These are phyloP conservation scores for Pestalotiopsis sp. DNA, from an alignment of 2,329 filamentous ascomycete species.

Conservation along the genomic window DNA sequence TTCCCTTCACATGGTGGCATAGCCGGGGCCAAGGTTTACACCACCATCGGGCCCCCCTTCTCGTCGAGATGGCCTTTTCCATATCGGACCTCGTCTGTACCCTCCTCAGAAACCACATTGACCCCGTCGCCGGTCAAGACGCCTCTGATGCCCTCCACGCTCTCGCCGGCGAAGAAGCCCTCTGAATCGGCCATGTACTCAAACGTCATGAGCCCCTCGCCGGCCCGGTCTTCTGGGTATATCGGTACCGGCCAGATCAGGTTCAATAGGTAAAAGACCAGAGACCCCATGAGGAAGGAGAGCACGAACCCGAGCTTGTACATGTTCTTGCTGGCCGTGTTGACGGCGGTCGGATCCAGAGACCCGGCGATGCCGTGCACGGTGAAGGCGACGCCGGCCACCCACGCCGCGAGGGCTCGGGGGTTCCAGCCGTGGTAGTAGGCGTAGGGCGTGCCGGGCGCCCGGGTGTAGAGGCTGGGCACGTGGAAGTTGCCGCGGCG, in stretches of 20 bases:
- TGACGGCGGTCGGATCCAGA: conserved; percentile 33
- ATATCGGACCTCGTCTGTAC: background rate
- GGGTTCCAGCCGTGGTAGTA: conserved; percentile 35
- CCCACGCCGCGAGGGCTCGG: conserved; percentile 32
- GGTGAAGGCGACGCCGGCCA: conserved; percentile 31
- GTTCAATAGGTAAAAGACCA: conserved; percentile 30
- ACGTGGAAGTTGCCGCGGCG: conserved; percentile 41
- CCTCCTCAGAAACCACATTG: background rate
- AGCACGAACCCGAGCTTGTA: conserved; percentile 37
- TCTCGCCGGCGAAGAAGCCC: conserved; percentile 11
- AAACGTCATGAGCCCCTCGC: conserved; percentile 4
- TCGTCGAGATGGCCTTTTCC: conserved; percentile 1
- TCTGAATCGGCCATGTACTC: conserved; percentile 14
- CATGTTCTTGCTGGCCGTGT: conserved; percentile 33
- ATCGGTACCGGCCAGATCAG: conserved; percentile 20
- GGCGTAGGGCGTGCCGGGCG: conserved; percentile 27
- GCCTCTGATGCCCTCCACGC: background rate
- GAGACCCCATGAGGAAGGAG: conserved; percentile 30
- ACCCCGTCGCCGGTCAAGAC: background rate
- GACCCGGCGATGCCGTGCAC: conserved; percentile 34
- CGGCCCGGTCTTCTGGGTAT: conserved; percentile 9
- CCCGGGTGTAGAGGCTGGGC: conserved; percentile 34
- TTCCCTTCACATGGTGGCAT: background rate
- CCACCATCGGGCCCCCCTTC: background rate
- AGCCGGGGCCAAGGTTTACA: background rate